phyloP scores from a whole-genome alignment of 805 yeast species.

The Zygosaccharomyces lentus region DNA sequence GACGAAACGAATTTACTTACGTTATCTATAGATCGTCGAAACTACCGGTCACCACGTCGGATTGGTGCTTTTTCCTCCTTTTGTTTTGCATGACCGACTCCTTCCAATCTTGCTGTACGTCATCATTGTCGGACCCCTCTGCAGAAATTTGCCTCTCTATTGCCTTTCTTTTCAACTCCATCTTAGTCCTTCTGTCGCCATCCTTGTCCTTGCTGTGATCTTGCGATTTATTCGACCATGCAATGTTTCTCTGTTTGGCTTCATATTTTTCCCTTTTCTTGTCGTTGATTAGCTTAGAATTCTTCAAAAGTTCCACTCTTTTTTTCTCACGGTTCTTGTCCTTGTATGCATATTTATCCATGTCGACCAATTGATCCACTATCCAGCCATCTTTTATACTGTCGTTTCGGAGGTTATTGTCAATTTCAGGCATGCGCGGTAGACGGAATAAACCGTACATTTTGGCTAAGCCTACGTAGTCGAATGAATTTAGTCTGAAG shows the following conservation, averaged over 20 bases:
- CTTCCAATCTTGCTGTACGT: slow-evolving; percentile 78
- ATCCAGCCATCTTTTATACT: slow-evolving; percentile 66
- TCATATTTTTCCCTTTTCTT: slow-evolving; percentile 42
- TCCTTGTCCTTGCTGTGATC: slow-evolving; percentile 52
- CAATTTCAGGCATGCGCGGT: slow-evolving; percentile 92
- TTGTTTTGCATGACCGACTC: slow-evolving; percentile 65
- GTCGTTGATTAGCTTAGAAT: slow-evolving; percentile 36
- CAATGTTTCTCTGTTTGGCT: slow-evolving; percentile 49
- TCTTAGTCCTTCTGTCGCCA: slow-evolving; percentile 59
- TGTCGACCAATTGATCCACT: slow-evolving; percentile 51
- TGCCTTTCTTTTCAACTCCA: slow-evolving; percentile 52
- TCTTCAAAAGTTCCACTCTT: slow-evolving; percentile 56
- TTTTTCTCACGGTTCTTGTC: slow-evolving; percentile 61
- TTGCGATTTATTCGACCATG: slow-evolving; percentile 76
- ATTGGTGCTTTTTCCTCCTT: slow-evolving; percentile 43
- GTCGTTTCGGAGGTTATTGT: slow-evolving; percentile 47
- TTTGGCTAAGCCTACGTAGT: slow-evolving; percentile 65
- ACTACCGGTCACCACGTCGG: slow-evolving; percentile 45
- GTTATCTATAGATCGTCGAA: slow-evolving; percentile 52
- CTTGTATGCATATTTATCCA: slow-evolving; percentile 61
- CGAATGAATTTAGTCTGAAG: slow-evolving; percentile 67
- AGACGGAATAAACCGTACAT: slow-evolving; percentile 77
- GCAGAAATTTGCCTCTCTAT: slow-evolving; percentile 45
- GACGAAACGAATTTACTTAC: background rate
- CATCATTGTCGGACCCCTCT: slow-evolving; percentile 40